These are phyloP conservation scores for Aegilops longissima DNA, from an alignment of 176 grass and related monocot genomes.

Conservation along the genomic window DNA sequence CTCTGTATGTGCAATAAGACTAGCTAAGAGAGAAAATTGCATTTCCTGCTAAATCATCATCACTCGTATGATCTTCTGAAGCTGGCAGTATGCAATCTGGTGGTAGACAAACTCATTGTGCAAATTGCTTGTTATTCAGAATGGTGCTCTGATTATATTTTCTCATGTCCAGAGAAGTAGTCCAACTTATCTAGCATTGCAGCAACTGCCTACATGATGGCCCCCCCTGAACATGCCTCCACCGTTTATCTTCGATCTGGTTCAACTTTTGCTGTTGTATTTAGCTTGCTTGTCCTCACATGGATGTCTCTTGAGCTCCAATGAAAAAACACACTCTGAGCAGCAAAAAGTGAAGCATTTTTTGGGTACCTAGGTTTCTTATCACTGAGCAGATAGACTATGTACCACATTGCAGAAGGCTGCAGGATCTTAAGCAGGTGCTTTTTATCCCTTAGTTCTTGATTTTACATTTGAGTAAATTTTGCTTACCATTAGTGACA, in stretches of 20 bases:
- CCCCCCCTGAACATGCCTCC: neutral
- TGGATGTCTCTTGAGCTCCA: slow-evolving; percentile 13
- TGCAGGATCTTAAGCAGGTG: slow-evolving; percentile 11
- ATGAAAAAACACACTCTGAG: slow-evolving; percentile 20
- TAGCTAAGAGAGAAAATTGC: too few relatives aligned
- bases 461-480: neutral
- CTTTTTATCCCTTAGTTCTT: neutral
- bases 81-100: neutral
- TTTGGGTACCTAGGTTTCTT: slow-evolving; percentile 15
- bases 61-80: neutral
- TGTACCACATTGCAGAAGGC: slow-evolving; percentile 17
- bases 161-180: slow-evolving; percentile 1
- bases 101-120: neutral
- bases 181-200: too few relatives aligned
- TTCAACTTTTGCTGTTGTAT: slow-evolving; percentile 34
- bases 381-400: slow-evolving; percentile 13
- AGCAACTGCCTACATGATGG: too few relatives aligned
- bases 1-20: too few relatives aligned
- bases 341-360: slow-evolving; percentile 7
- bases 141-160: neutral
- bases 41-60: too few relatives aligned
- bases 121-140: neutral
- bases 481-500: neutral
- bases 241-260: slow-evolving; percentile 13
- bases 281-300: slow-evolving; percentile 29